These are phyloP conservation scores for Arthrobotrys entomopaga DNA, from an alignment of 2,329 filamentous ascomycete species.

Conservation along the genomic window DNA sequence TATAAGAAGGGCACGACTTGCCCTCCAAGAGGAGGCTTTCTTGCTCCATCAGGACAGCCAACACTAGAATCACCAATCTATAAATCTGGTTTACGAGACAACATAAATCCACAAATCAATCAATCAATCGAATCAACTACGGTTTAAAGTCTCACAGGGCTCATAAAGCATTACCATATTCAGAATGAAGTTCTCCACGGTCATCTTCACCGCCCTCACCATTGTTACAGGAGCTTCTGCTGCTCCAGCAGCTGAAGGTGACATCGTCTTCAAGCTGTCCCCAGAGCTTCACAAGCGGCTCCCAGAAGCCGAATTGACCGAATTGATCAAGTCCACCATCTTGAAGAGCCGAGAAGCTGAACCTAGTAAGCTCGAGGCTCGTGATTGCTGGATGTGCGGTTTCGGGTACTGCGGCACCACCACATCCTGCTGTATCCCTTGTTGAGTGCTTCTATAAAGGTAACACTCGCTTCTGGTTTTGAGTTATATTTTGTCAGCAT, in stretches of 20 bases:
- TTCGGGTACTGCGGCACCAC: slow-evolving; percentile 47
- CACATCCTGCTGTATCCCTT: slow-evolving; percentile 41
- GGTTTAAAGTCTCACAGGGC: not conserved
- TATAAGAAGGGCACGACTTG: too few species aligned
- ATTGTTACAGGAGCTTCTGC: slow-evolving; percentile 37
- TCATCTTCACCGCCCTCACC: slow-evolving; percentile 23
- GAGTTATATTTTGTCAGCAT: too few species aligned
- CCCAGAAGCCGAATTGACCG: slow-evolving; percentile 45
- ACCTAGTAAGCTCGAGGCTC: slow-evolving; percentile 33
- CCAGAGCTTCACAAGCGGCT: slow-evolving; percentile 47
- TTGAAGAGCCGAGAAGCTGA: slow-evolving; percentile 35
- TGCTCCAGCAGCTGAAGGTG: slow-evolving; percentile 35
- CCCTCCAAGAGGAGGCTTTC: too few species aligned
- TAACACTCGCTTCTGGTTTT: too few species aligned
- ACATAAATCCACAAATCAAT: not conserved
- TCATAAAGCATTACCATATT: slow-evolving; percentile 1
- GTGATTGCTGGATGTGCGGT: slow-evolving; percentile 44
- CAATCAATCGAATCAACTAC: not conserved
- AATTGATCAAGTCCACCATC: slow-evolving; percentile 42
- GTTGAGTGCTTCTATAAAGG: not conserved
- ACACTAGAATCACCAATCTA: not conserved
- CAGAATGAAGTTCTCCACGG: slow-evolving; percentile 44
- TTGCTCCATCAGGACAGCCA: too few species aligned
- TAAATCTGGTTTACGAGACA: not conserved
- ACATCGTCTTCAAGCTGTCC: slow-evolving; percentile 48